Evolutionary conservation across 2,329 filamentous ascomycete species (phyloP).

Genomic region (Xylariaceae sp.): DNA sequence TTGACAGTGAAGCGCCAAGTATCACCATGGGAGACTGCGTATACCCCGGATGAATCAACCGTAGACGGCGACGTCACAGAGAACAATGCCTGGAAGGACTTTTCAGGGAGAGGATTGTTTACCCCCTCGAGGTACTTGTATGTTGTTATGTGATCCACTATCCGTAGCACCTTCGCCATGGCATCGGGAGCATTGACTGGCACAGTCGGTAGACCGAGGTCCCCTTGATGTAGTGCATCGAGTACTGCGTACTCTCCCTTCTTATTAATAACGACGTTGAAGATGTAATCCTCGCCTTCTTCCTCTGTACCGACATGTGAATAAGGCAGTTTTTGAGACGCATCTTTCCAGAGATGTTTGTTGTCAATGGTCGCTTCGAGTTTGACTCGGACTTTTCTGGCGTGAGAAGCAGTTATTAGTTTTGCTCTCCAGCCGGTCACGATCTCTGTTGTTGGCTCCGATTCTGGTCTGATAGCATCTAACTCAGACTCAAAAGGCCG

Average conservation of each 20-base stretch:
- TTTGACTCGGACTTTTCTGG: neutral
- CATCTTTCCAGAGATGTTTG: neutral
- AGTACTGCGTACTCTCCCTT: neutral
- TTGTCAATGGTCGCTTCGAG: neutral
- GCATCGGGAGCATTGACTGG: neutral
- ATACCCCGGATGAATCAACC: neutral
- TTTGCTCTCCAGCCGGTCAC: slow-evolving; percentile 2
- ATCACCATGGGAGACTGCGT: neutral
- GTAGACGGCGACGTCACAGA: neutral
- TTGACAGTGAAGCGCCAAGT: slow-evolving; percentile 2
- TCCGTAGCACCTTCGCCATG: neutral
- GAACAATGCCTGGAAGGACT: neutral
- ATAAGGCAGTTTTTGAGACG: neutral
- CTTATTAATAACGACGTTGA: neutral
- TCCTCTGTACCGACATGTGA: neutral
- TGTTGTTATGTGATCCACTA: neutral
- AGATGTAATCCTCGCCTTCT: neutral
- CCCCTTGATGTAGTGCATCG: neutral
- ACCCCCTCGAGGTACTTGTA: slow-evolving; percentile 3
- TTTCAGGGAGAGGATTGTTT: neutral
- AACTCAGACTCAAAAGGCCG: slow-evolving; percentile 1
- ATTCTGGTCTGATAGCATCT: neutral
- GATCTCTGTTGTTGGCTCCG: neutral
- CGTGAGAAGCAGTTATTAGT: neutral
- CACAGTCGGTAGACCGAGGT: neutral